These are phyloP conservation scores for Colletotrichum sp. DNA, from an alignment of 2,329 filamentous ascomycete genomes.

Conservation along the genomic window DNA sequence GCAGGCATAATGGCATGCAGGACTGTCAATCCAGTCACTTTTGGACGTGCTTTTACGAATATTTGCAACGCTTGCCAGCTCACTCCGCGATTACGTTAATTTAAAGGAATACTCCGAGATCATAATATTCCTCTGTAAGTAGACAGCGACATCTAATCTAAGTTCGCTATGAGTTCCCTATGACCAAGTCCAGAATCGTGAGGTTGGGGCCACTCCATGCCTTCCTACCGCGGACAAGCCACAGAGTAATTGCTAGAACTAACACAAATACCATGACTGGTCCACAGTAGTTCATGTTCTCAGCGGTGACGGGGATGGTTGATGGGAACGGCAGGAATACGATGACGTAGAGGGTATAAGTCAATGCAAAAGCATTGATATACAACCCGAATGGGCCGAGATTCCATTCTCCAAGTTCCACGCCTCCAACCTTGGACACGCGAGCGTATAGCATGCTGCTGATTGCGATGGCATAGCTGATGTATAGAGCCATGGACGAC, in stretches of 20 bases:
- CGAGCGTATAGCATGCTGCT: background rate
- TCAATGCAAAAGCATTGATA: background rate
- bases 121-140: background rate
- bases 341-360: background rate
- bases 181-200: background rate
- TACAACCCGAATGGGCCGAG: background rate
- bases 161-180: background rate
- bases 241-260: background rate
- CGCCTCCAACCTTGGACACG: background rate
- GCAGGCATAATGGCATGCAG: background rate
- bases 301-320: background rate
- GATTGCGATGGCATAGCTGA: background rate
- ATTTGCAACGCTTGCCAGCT: too few species aligned
- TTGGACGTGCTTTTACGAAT: accelerated
- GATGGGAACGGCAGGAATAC: background rate
- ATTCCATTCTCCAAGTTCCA: background rate
- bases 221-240: background rate
- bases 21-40: background rate
- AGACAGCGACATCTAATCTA: background rate
- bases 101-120: accelerated
- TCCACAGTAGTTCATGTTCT: background rate
- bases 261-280: background rate
- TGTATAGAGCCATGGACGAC: background rate
- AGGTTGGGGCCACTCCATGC: background rate
- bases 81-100: accelerated